A percentile compares a stretch with the other conserved stretches of the same genome.
These are phyloP conservation scores for Emergomyces orientalis DNA, from an alignment of 2,329 filamentous ascomycete genomes.

Conservation along the genomic window DNA sequence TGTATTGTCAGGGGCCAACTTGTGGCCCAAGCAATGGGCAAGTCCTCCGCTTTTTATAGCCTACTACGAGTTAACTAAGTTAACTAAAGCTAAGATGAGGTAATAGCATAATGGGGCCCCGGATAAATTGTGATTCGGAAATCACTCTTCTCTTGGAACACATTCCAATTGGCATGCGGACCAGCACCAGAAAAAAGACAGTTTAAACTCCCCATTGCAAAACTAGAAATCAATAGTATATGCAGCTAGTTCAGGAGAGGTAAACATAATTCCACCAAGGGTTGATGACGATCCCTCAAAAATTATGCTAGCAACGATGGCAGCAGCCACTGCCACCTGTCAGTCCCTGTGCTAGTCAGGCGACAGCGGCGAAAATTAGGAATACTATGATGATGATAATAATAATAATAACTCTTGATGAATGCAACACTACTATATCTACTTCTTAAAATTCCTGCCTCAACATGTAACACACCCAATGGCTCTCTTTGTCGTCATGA, in stretches of 20 bases:
- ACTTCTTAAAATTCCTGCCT: background rate
- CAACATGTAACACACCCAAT: background rate
- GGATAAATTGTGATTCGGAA: background rate
- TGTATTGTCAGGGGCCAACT: background rate
- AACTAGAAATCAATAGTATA: constrained; percentile 1
- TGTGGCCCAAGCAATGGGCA: background rate
- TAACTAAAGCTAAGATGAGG: too few relatives aligned
- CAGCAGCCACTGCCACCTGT: background rate
- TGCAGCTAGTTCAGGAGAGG: constrained; percentile 2
- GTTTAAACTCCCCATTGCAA: background rate
- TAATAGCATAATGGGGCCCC: background rate
- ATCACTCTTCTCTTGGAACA: background rate
- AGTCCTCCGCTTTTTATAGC: background rate
- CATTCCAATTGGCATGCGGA: background rate
- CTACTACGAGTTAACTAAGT: too few relatives aligned
- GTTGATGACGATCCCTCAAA: background rate
- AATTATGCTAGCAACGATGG: background rate
- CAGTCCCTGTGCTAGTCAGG: background rate
- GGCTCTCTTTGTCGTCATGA: background rate
- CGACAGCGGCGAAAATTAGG: too few relatives aligned
- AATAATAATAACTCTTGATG: background rate
- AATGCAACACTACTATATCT: background rate
- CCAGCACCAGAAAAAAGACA: background rate
- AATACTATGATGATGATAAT: too few relatives aligned
- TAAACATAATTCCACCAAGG: background rate